Evolutionary conservation across 768 basidiomycete species (phyloP), one percentile per base, ranked within the genome.

Genomic region (Russula sp.): DNA sequence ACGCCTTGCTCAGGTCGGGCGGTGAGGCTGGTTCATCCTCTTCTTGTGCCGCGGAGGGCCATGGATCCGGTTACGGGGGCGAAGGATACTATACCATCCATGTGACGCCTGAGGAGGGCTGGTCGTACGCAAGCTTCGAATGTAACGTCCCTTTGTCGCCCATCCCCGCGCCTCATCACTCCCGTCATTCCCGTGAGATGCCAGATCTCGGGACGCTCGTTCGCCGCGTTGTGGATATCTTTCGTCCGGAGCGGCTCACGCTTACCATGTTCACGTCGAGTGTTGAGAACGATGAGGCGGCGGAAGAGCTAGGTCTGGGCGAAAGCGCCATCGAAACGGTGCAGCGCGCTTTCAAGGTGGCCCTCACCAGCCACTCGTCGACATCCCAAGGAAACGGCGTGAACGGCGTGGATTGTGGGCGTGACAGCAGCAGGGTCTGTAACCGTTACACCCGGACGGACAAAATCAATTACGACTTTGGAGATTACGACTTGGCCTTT

Each of bases 31-130:
- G 66, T 13, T 61, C 66, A 70, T 59, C 72, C n/a, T n/a, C n/a
- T n/a, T n/a, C n/a, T 66, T 20, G 35, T 25, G 59, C 25, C 8
- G 68, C 60, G 60, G 64, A 65, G 50, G 70, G 66, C 50, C 53
- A 42, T 14, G 65, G 60, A 34, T 59, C 72, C 58, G 69, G 73
- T 39, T 54, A 58, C 4, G 70, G 69, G 18, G 84, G 84, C 16
- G 97, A 98, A 73, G 93, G 96, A 42, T 99, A 99, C 74, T 98
- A 92, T 72, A 98, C 93, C 7, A 96, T 99, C 59, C 97, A 99
- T 72, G 96, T 98, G 62, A 99, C 97, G 0, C 97, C 97, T 32
- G 97, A 98, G 74, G 86, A 90, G 69, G 96, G 91, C 59, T 98
- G 93, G 90, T 97, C 94, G 49, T 99, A 97, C 73, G 97, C 97